These are phyloP conservation scores for Calycina herbarum DNA, from an alignment of 2,329 filamentous ascomycete species.

Conservation along the genomic window DNA sequence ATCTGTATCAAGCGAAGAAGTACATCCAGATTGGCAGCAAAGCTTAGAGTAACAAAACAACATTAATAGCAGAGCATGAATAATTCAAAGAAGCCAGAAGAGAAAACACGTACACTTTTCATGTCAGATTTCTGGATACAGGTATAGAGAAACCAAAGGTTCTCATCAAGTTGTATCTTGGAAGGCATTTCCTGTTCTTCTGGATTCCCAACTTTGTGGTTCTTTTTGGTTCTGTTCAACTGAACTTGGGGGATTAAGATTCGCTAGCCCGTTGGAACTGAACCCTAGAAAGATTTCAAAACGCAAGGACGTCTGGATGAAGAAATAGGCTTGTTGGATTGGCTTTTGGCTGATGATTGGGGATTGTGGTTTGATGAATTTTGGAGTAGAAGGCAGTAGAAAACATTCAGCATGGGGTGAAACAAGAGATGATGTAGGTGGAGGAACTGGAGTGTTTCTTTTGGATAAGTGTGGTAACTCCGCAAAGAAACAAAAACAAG, in stretches of 20 bases:
- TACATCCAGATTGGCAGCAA: too few species aligned
- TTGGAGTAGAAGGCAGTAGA: not conserved
- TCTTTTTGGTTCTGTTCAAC: not conserved
- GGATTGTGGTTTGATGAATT: not conserved
- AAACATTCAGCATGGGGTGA: not conserved
- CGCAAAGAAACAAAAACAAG: not conserved
- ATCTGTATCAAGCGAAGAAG: too few species aligned
- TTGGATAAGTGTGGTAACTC: not conserved
- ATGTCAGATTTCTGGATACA: conserved; percentile 43
- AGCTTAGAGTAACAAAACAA: not conserved
- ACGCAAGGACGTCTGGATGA: too few species aligned
- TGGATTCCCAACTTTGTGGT: not conserved
- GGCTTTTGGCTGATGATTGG: not conserved
- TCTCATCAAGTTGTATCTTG: conserved; percentile 42
- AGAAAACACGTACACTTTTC: conserved; percentile 38
- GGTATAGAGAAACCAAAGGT: conserved; percentile 44
- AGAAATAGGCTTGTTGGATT: not conserved
- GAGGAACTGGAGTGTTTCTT: not conserved
- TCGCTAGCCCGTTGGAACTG: not conserved
- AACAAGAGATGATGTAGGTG: conserved; percentile 8
- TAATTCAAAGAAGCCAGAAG: not conserved
- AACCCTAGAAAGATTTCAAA: not conserved
- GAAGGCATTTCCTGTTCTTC: conserved; percentile 37
- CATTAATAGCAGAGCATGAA: not conserved
- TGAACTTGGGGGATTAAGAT: not conserved